These are phyloP conservation scores for Nemania sp. DNA, from an alignment of 2,329 filamentous ascomycete genomes.

Conservation along the genomic window DNA sequence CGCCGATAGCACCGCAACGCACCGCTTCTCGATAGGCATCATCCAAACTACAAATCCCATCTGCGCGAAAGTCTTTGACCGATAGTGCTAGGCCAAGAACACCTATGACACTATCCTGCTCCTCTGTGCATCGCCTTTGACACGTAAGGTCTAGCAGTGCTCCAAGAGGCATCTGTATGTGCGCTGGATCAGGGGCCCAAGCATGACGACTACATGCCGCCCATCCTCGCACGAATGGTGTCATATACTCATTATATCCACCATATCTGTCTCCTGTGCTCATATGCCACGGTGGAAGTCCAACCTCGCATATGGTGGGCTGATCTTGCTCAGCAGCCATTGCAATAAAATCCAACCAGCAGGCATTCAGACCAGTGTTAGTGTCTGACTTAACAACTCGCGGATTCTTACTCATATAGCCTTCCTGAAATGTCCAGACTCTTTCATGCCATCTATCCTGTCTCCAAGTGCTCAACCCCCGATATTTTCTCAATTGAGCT, in stretches of 20 bases:
- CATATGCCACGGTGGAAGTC: neutral
- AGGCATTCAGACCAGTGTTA: neutral
- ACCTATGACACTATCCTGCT: neutral
- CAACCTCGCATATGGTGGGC: neutral
- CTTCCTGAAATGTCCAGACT: constrained; percentile 6
- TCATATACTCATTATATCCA: neutral
- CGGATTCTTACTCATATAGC: neutral
- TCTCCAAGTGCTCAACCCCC: neutral
- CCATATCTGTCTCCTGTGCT: neutral
- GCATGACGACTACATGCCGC: neutral
- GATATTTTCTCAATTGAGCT: neutral
- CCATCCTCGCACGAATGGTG: neutral
- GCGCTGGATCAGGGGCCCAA: constrained; percentile 1
- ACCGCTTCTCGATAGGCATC: constrained; percentile 6
- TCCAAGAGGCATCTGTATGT: neutral
- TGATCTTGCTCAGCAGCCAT: neutral
- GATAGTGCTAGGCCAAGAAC: neutral
- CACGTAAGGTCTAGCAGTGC: neutral
- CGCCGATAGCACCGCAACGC: constrained; percentile 3
- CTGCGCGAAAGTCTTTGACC: neutral
- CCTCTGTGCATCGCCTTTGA: neutral
- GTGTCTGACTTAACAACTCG: constrained; percentile 3
- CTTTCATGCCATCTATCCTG: constrained; percentile 1
- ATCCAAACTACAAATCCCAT: constrained; percentile 1
- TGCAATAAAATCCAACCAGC: constrained; percentile 1